A percentile compares a stretch with the other conserved stretches of the same genome.
phyloP scores from a whole-genome alignment of 768 basidiomycete genomes.

The Termitomyces sp. region DNA sequence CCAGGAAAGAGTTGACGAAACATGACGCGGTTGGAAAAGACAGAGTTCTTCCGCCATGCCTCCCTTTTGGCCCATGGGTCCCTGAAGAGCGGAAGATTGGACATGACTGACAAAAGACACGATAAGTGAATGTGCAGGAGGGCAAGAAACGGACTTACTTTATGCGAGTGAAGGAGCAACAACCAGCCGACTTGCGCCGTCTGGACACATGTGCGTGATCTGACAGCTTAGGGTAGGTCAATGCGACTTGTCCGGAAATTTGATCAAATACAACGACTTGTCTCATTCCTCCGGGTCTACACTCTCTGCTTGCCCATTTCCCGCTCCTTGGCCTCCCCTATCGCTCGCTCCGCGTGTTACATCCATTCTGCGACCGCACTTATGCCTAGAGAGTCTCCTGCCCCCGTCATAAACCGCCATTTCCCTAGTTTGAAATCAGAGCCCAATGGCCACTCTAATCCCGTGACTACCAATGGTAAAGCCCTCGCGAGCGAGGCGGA shows the following conservation, averaged over 20 bases:
- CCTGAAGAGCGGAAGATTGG: constrained; percentile 72
- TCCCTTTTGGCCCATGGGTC: constrained; percentile 95
- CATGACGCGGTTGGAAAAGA: constrained; percentile 86
- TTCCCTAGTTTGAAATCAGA: constrained; percentile 46
- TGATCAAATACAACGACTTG: constrained; percentile 32
- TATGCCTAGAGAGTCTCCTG: constrained; percentile 49
- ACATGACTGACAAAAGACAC: constrained; percentile 38
- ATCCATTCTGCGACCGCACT: constrained; percentile 24
- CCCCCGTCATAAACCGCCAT: constrained; percentile 61
- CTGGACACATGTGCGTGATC: constrained; percentile 28
- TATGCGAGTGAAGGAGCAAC: constrained; percentile 10
- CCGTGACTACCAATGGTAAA: constrained; percentile 43
- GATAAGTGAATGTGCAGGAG: constrained; percentile 11
- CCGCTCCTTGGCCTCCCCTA: constrained; percentile 10
- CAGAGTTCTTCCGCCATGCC: constrained; percentile 88
- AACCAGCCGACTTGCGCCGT: neutral
- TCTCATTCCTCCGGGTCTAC: constrained; percentile 27
- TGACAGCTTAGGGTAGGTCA: constrained; percentile 58
- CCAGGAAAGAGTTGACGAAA: constrained; percentile 92
- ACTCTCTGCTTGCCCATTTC: constrained; percentile 19
- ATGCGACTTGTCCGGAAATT: constrained; percentile 41
- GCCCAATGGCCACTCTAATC: constrained; percentile 36
- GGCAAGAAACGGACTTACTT: constrained; percentile 11
- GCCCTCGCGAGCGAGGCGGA: constrained; percentile 38
- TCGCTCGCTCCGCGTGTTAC: constrained; percentile 18